Evolutionary conservation across 768 basidiomycete genomes (phyloP).

Genomic region (Lactarius quietus): DNA sequence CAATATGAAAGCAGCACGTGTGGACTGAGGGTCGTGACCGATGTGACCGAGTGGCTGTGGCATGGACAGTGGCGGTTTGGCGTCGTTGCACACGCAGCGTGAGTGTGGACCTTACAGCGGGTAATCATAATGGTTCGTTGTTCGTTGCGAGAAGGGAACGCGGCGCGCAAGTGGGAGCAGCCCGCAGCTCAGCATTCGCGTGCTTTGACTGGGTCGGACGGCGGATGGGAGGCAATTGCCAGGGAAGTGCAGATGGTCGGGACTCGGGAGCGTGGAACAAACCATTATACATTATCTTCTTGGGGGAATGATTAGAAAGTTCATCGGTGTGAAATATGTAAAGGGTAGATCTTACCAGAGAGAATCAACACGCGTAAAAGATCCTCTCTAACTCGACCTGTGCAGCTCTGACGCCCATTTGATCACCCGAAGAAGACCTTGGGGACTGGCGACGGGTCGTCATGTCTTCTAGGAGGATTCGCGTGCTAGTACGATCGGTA

Average conservation of each 20-base stretch:
- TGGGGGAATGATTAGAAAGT: background rate
- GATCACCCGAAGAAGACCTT: too few relatives aligned
- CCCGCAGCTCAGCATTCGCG: slow-evolving; percentile 13
- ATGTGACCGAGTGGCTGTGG: too few relatives aligned
- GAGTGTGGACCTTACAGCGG: too few relatives aligned
- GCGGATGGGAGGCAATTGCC: slow-evolving; percentile 20
- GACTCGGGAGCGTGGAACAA: slow-evolving; percentile 14
- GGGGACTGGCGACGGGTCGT: too few relatives aligned
- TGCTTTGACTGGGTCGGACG: slow-evolving; percentile 11
- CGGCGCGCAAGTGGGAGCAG: slow-evolving; percentile 9
- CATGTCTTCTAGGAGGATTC: too few relatives aligned
- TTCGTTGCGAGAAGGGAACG: background rate
- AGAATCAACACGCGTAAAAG: background rate
- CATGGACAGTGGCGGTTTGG: too few relatives aligned
- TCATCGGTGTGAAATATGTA: background rate
- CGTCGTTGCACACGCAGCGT: too few relatives aligned
- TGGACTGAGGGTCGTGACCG: too few relatives aligned
- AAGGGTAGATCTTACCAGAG: background rate
- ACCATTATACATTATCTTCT: background rate
- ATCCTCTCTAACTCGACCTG: background rate
- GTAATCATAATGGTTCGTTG: slow-evolving; percentile 1
- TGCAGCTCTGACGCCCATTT: too few relatives aligned
- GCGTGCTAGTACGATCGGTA: background rate
- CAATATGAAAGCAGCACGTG: too few relatives aligned
- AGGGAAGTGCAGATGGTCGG: slow-evolving; percentile 16